These are phyloP conservation scores for Lecanosticta acicola DNA, from an alignment of 2,329 filamentous ascomycete species.

Conservation along the genomic window DNA sequence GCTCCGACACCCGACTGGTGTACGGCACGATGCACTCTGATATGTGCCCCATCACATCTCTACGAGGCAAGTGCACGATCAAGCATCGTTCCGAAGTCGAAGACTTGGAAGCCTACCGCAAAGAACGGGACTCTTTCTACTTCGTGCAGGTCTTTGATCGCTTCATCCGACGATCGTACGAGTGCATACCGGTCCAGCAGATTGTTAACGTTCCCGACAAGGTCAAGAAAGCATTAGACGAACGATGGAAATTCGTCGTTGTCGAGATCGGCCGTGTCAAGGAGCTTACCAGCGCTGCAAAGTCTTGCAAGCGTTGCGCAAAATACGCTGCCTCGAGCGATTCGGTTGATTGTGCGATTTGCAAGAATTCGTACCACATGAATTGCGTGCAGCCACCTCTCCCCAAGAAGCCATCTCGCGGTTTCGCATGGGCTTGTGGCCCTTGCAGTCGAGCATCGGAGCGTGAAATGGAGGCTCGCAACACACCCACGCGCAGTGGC, in stretches of 20 bases:
- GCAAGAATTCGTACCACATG: constrained; percentile 95
- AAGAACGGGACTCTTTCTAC: constrained; percentile 83
- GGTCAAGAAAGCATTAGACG: constrained; percentile 92
- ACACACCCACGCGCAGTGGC: constrained; percentile 67
- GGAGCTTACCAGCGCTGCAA: constrained; percentile 91
- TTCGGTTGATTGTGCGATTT: constrained; percentile 95
- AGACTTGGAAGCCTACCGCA: constrained; percentile 77
- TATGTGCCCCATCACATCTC: constrained; percentile 81
- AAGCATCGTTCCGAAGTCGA: constrained; percentile 80
- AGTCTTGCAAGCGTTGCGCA: constrained; percentile 88
- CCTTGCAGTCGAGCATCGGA: constrained; percentile 95
- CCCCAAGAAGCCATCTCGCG: constrained; percentile 91
- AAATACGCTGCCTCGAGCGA: constrained; percentile 91
- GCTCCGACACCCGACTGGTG: constrained; percentile 81
- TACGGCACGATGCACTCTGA: constrained; percentile 99
- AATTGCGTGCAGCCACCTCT: constrained; percentile 89
- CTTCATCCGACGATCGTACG: constrained; percentile 97
- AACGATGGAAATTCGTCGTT: constrained; percentile 93
- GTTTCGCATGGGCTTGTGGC: constrained; percentile 96
- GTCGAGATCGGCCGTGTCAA: constrained; percentile 91
- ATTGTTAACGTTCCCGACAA: constrained; percentile 95
- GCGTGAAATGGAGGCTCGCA: constrained; percentile 80
- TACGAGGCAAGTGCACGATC: constrained; percentile 91
- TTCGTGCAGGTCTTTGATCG: constrained; percentile 96
- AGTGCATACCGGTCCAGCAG: constrained; percentile 82